These are phyloP conservation scores for Arthrinium phaeospermum DNA, from an alignment of 2,329 filamentous ascomycete species.

Conservation along the genomic window DNA sequence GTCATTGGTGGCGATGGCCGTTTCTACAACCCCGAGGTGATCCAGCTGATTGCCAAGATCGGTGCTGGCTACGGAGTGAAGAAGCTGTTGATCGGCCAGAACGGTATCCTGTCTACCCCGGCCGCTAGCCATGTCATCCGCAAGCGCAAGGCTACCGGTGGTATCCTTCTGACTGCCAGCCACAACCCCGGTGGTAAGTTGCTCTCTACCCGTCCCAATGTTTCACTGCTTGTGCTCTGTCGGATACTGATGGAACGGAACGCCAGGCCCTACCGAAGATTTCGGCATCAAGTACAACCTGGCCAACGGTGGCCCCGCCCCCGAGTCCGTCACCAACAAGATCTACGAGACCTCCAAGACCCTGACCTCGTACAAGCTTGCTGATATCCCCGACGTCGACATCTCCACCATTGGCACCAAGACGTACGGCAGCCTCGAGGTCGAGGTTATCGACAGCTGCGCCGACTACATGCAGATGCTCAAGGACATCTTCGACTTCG, in stretches of 20 bases:
- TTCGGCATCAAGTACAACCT: constrained; percentile 99
- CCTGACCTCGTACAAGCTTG: constrained; percentile 90
- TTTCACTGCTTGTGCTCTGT: background rate
- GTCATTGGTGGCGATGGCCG: constrained; percentile 98
- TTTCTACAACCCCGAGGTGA: constrained; percentile 96
- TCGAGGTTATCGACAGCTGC: constrained; percentile 93
- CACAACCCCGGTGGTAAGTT: constrained; percentile 93
- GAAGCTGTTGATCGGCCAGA: constrained; percentile 95
- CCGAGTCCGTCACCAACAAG: constrained; percentile 96
- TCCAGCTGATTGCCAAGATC: constrained; percentile 97
- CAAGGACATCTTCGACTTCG: constrained; percentile 98
- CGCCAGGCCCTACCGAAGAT: constrained; percentile 83
- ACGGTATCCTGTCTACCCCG: constrained; percentile 95
- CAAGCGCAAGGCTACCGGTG: constrained; percentile 92
- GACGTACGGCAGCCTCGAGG: constrained; percentile 85
- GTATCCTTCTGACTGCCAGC: constrained; percentile 94
- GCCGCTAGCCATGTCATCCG: constrained; percentile 96
- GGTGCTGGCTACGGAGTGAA: constrained; percentile 96
- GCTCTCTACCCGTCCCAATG: background rate
- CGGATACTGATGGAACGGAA: background rate
- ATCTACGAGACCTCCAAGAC: constrained; percentile 93
- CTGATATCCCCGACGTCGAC: constrained; percentile 85
- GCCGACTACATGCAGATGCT: constrained; percentile 93
- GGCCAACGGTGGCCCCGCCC: constrained; percentile 91
- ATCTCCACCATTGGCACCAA: constrained; percentile 81